Evolutionary conservation across 495 filamentous ascomycete species (phyloP).

Genomic region (Penicillium cosmopolitanum): DNA sequence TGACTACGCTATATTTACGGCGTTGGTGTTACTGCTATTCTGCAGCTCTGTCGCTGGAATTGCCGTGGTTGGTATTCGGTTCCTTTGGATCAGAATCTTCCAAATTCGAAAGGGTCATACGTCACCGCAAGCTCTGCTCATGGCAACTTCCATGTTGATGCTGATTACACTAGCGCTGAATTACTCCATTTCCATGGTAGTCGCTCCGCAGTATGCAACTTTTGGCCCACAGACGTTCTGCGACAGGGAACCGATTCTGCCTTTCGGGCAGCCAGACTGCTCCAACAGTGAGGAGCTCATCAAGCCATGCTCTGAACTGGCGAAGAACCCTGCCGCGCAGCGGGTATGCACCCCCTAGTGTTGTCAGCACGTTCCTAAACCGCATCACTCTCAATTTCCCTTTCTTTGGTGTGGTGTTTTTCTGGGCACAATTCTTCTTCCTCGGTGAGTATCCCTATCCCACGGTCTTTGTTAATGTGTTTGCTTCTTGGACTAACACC

Average conservation of each 20-base stretch:
- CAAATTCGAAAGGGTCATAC: conserved; percentile 87
- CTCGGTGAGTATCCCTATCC: conserved; percentile 54
- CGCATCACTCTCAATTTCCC: conserved; percentile 94
- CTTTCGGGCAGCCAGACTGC: conserved; percentile 75
- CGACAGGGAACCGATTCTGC: conserved; percentile 58
- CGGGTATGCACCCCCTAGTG: conserved; percentile 84
- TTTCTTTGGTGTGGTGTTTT: conserved; percentile 89
- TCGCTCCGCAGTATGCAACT: conserved; percentile 92
- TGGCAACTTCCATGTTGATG: conserved; percentile 87
- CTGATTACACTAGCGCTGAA: conserved; percentile 88
- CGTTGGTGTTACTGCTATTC: conserved; percentile 85
- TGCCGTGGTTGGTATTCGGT: conserved; percentile 85
- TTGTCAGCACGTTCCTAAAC: conserved; percentile 91
- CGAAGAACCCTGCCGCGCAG: conserved; percentile 60
- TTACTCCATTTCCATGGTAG: conserved; percentile 86
- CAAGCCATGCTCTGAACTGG: conserved; percentile 76
- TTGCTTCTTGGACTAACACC: background rate
- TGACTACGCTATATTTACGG: conserved; percentile 85
- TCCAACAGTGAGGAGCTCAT: conserved; percentile 70
- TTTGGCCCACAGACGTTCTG: conserved; percentile 96
- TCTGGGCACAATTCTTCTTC: conserved; percentile 95
- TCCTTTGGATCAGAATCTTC: conserved; percentile 93
- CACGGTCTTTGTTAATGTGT: background rate
- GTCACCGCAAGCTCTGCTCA: conserved; percentile 86
- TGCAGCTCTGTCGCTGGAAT: conserved; percentile 82